Conservation (phyloP, 2,329 filamentous ascomycete genomes). For the Plectosphaerella plurivora region DNA sequence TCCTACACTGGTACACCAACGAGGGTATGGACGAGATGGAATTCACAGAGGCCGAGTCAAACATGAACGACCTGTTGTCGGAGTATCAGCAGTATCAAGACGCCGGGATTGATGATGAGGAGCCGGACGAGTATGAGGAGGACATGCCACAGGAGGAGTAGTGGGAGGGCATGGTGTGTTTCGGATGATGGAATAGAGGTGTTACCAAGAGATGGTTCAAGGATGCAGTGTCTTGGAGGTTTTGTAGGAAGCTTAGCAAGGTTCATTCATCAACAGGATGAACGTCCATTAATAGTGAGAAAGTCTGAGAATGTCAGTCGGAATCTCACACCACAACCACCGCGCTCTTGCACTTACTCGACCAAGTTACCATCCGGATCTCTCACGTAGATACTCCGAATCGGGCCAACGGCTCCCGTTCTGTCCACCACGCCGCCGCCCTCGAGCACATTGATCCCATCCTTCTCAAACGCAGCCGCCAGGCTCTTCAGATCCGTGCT, state of each 20-base stretch:
- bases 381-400: constrained; percentile 55
- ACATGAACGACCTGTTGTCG: constrained; percentile 99
- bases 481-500: constrained; percentile 38
- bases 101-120: constrained; percentile 90
- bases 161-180: constrained; percentile 50
- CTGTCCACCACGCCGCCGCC: constrained; percentile 46
- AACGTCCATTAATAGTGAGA: not conserved
- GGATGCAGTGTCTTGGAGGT: no score
- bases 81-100: constrained; percentile 99
- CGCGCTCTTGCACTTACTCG: constrained; percentile 42
- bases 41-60: constrained; percentile 99
- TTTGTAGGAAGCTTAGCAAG: no score
- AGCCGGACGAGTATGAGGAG: constrained; percentile 83
- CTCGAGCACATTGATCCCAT: constrained; percentile 44
- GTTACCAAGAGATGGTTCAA: no score
- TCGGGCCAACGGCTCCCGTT: constrained; percentile 49
- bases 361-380: constrained; percentile 60
- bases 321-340: not conserved
- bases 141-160: constrained; percentile 58
- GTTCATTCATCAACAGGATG: no score
- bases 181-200: constrained; percentile 1
- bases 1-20: constrained; percentile 99
- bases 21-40: constrained; percentile 99
- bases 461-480: constrained; percentile 31
- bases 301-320: not conserved